Evolutionary conservation across 768 basidiomycete species (phyloP).

Genomic region (Guyanaporus albipodus): DNA sequence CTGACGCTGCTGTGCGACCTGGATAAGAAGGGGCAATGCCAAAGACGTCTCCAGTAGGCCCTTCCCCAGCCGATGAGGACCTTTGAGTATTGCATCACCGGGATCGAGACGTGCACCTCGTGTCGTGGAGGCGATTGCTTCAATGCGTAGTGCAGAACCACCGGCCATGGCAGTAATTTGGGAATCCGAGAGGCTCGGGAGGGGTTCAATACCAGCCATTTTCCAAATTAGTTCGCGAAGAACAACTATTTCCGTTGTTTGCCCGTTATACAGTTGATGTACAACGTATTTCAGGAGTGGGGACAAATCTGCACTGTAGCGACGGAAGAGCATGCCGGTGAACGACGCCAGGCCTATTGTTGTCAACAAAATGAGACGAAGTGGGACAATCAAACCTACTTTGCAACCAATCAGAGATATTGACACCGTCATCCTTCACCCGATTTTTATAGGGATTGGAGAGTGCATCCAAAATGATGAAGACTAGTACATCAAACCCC

Average conservation of each 20-base stretch:
- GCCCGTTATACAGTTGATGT: constrained; percentile 80
- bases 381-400: constrained; percentile 51
- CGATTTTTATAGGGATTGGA: constrained; percentile 77
- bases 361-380: constrained; percentile 17
- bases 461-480: constrained; percentile 80
- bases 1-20: constrained; percentile 89
- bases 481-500: constrained; percentile 92
- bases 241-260: constrained; percentile 85
- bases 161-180: constrained; percentile 91
- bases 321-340: constrained; percentile 85
- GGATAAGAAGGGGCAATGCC: constrained; percentile 85
- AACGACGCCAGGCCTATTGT: constrained; percentile 82
- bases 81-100: constrained; percentile 58
- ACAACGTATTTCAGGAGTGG: constrained; percentile 87
- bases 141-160: constrained; percentile 80
- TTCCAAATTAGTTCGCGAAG: constrained; percentile 91
- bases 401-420: constrained; percentile 86
- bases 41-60: constrained; percentile 64
- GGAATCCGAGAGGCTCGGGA: constrained; percentile 83
- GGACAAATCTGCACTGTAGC: constrained; percentile 79
- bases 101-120: constrained; percentile 74
- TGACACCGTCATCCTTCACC: constrained; percentile 90
- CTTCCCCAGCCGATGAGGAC: constrained; percentile 63
- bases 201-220: constrained; percentile 91
- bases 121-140: constrained; percentile 77